A percentile compares a stretch with the other conserved stretches of the same genome.
Evolutionary conservation across 129 eudicot species (phyloP).

Genomic region (Arctium lappa): DNA sequence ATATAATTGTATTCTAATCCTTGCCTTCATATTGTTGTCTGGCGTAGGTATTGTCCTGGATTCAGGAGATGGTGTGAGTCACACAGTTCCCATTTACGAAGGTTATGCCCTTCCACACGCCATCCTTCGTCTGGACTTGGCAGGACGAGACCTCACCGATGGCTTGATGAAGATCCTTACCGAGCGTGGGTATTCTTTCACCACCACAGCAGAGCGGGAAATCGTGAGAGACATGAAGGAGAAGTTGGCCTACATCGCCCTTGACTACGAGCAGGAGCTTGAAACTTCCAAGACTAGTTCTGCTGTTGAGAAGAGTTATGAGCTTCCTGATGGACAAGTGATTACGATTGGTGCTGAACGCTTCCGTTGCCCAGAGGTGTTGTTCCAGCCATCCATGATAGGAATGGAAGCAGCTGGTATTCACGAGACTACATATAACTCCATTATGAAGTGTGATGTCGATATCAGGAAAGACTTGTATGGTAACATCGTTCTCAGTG

Average conservation of each 20-base stretch:
- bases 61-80: constrained; percentile 66
- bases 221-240: constrained; percentile 70
- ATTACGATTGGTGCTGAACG: constrained; percentile 64
- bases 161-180: constrained; percentile 48
- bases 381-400: constrained; percentile 62
- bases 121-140: constrained; percentile 48
- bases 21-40: not conserved
- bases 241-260: constrained; percentile 55
- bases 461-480: constrained; percentile 70
- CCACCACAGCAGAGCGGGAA: constrained; percentile 62
- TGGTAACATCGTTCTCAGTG: constrained; percentile 71
- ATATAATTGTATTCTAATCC: not conserved
- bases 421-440: constrained; percentile 72
- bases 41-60: constrained; percentile 53
- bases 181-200: constrained; percentile 58
- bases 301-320: constrained; percentile 47
- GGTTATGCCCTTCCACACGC: constrained; percentile 63
- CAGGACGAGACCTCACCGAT: constrained; percentile 61
- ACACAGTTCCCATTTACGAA: constrained; percentile 52
- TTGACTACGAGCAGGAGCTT: constrained; percentile 57
- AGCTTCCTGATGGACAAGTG: constrained; percentile 64
- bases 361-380: constrained; percentile 56
- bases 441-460: constrained; percentile 75
- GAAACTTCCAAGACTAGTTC: constrained; percentile 52
- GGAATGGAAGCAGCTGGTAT: constrained; percentile 85